These are phyloP conservation scores for Paralagenidium karlingii DNA, from an alignment of 352 stramenopile genomes.

Conservation along the genomic window DNA sequence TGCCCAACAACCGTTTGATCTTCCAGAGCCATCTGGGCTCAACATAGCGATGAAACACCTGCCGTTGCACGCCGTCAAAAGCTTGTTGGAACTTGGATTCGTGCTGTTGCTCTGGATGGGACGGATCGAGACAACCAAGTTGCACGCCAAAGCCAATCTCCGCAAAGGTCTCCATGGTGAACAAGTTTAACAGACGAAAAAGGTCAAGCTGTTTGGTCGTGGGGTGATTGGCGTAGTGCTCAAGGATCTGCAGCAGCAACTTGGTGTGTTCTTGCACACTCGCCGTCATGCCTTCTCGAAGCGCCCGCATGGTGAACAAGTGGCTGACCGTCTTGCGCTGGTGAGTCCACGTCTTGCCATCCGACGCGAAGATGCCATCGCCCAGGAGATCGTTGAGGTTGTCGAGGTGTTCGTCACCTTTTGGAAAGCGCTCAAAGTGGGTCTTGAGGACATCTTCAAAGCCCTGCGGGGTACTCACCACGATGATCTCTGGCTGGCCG, in stretches of 20 bases:
- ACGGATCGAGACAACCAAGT: conserved; percentile 25
- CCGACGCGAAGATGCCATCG: conserved; percentile 21
- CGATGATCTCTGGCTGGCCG: conserved; percentile 15
- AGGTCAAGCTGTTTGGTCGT: conserved; percentile 9
- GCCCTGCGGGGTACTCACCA: conserved; percentile 26
- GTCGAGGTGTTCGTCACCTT: conserved; percentile 17
- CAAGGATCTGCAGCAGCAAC: conserved; percentile 19
- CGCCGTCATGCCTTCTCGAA: conserved; percentile 29
- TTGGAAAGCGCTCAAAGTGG: conserved; percentile 22
- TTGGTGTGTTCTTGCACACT: conserved; percentile 17
- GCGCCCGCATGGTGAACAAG: conserved; percentile 21
- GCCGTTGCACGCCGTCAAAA: conserved; percentile 25
- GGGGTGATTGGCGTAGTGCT: background rate
- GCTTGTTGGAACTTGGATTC: conserved; percentile 29
- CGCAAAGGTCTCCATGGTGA: conserved; percentile 36
- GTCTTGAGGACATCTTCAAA: conserved; percentile 33
- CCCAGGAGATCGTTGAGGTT: conserved; percentile 18
- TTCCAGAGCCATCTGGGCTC: conserved; percentile 34
- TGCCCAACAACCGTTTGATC: conserved; percentile 10
- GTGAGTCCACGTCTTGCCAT: conserved; percentile 20
- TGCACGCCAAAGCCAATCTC: conserved; percentile 42
- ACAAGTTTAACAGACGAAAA: conserved; percentile 21
- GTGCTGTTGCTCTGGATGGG: conserved; percentile 14
- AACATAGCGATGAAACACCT: conserved; percentile 17
- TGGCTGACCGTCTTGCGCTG: conserved; percentile 38